Evolutionary conservation across 2,329 filamentous ascomycete species (phyloP).

Genomic region (Juglanconis oblonga): DNA sequence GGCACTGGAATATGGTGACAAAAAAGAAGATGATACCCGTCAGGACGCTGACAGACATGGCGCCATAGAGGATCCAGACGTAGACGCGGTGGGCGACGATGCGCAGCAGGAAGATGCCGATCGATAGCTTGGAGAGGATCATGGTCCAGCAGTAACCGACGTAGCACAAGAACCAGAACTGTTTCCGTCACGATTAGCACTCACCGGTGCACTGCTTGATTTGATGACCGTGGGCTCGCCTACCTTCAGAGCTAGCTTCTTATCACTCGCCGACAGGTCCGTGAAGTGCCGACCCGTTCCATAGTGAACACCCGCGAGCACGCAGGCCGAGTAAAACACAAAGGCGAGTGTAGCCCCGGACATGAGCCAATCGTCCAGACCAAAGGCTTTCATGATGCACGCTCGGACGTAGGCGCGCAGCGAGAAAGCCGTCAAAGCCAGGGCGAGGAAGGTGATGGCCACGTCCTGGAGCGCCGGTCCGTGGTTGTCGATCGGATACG

Average conservation of each 20-base stretch:
- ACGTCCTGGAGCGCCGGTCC: conserved; percentile 33
- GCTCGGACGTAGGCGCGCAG: conserved; percentile 35
- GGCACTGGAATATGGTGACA: conserved; percentile 38
- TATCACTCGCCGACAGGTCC: conserved; percentile 28
- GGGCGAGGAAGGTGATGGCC: conserved; percentile 27
- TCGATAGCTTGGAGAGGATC: conserved; percentile 37
- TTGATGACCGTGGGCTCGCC: not conserved
- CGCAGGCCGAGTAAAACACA: conserved; percentile 30
- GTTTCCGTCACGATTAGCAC: not conserved
- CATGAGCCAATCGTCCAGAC: conserved; percentile 39
- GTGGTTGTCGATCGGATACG: conserved; percentile 24
- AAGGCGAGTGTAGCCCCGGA: conserved; percentile 32
- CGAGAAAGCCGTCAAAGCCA: conserved; percentile 26
- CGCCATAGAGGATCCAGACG: conserved; percentile 32
- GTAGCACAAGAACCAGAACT: conserved; percentile 24
- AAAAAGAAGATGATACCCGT: conserved; percentile 40
- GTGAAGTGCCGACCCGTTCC: conserved; percentile 38
- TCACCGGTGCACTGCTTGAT: not conserved
- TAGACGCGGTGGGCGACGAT: conserved; percentile 33
- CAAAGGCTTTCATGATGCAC: conserved; percentile 35
- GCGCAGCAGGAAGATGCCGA: conserved; percentile 40
- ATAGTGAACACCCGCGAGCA: conserved; percentile 34
- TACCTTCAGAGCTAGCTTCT: conserved; percentile 34
- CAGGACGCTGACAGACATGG: conserved; percentile 33
- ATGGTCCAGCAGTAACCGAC: conserved; percentile 23